phyloP scores from a whole-genome alignment of 768 basidiomycete species.

The Macrocybe gigantea region DNA sequence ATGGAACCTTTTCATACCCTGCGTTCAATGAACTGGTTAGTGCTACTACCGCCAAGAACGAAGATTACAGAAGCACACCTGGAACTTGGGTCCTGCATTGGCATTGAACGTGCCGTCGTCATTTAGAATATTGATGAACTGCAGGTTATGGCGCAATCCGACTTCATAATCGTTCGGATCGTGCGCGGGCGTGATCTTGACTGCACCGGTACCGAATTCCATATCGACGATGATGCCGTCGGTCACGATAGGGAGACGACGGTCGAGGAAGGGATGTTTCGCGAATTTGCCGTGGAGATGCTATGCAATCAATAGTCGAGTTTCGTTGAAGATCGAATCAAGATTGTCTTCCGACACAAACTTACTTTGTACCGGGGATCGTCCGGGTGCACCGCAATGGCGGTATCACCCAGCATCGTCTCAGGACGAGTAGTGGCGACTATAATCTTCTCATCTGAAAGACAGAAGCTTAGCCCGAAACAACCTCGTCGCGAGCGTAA shows the following conservation, averaged over 20 bases:
- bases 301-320: conserved; percentile 19
- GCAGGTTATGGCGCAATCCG: conserved; percentile 78
- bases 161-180: conserved; percentile 97
- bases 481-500: neutral
- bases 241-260: conserved; percentile 82
- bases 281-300: conserved; percentile 94
- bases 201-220: conserved; percentile 95
- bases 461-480: neutral
- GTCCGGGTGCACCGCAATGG: conserved; percentile 92
- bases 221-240: conserved; percentile 91
- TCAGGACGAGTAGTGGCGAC: conserved; percentile 98
- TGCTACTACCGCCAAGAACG: neutral
- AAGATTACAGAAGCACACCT: conserved; percentile 30
- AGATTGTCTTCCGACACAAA: neutral
- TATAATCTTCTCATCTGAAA: conserved; percentile 78
- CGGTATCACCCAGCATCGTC: conserved; percentile 98
- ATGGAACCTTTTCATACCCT: conserved; percentile 99
- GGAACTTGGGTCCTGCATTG: conserved; percentile 77
- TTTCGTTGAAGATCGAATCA: neutral
- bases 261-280: conserved; percentile 80
- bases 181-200: conserved; percentile 98
- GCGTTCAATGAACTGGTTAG: neutral
- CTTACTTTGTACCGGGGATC: conserved; percentile 80
- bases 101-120: conserved; percentile 95
- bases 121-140: conserved; percentile 92